These are phyloP conservation scores for Onygenales sp. DNA, from an alignment of 2,329 filamentous ascomycete species.

Conservation along the genomic window DNA sequence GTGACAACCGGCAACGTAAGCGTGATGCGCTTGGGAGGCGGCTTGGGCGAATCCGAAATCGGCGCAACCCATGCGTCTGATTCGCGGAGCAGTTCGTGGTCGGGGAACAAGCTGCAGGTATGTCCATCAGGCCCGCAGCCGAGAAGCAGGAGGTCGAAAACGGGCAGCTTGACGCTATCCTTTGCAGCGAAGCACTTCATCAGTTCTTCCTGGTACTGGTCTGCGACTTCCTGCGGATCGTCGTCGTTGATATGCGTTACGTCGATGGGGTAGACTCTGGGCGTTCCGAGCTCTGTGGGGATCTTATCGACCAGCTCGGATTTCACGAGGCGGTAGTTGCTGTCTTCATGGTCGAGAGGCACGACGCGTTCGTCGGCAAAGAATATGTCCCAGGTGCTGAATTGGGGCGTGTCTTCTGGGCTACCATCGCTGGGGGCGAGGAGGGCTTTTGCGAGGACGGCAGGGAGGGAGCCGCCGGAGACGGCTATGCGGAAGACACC, in stretches of 20 bases:
- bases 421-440: slow-evolving; percentile 47
- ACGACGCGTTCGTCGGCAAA: slow-evolving; percentile 97
- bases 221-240: slow-evolving; percentile 84
- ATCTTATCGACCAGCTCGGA: slow-evolving; percentile 83
- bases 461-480: slow-evolving; percentile 86
- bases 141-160: slow-evolving; percentile 88
- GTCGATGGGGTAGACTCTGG: slow-evolving; percentile 73
- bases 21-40: slow-evolving; percentile 81
- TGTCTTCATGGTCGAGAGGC: slow-evolving; percentile 81
- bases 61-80: slow-evolving; percentile 83
- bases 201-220: slow-evolving; percentile 83
- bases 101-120: slow-evolving; percentile 93
- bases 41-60: slow-evolving; percentile 91
- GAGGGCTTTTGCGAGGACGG: slow-evolving; percentile 75
- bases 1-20: slow-evolving; percentile 84
- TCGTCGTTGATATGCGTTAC: slow-evolving; percentile 56
- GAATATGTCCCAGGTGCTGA: slow-evolving; percentile 93
- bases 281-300: slow-evolving; percentile 54
- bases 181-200: slow-evolving; percentile 80
- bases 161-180: slow-evolving; percentile 87
- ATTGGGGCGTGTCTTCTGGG: slow-evolving; percentile 57
- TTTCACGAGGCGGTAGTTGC: slow-evolving; percentile 86
- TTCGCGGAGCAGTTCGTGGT: slow-evolving; percentile 77
- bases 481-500: slow-evolving; percentile 81
- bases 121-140: slow-evolving; percentile 94